Conservation (phyloP, 192 early-diverging fungal species). For the Gorgonomyces haynaldii region DNA sequence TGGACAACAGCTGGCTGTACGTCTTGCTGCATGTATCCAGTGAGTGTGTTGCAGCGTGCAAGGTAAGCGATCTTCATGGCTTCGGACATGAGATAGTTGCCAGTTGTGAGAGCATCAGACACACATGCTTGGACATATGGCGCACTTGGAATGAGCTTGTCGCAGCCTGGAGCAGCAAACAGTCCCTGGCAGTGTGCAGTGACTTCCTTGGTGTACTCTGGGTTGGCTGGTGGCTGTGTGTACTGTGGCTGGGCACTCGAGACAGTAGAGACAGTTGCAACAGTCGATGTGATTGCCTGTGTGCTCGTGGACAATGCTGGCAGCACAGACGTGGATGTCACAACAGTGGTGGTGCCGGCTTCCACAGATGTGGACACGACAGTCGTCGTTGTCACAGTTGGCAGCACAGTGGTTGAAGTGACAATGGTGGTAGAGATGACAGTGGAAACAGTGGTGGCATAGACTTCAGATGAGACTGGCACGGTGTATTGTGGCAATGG, state of each 20-base stretch:
- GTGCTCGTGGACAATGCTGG: neutral
- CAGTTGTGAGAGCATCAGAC: neutral
- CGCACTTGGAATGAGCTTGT: neutral
- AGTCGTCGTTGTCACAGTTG: neutral
- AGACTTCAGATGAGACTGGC: neutral
- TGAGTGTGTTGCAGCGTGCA: conserved; percentile 2
- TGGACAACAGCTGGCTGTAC: neutral
- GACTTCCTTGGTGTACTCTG: conserved; percentile 2
- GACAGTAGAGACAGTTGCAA: neutral
- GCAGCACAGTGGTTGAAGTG: neutral
- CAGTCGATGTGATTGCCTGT: neutral
- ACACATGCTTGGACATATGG: conserved; percentile 2
- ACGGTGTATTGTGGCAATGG: neutral
- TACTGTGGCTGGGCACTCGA: neutral
- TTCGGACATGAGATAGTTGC: neutral
- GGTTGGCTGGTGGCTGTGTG: neutral
- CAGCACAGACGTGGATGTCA: neutral
- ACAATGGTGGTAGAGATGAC: neutral
- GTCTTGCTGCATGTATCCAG: neutral
- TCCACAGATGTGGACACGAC: neutral
- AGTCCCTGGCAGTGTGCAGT: neutral
- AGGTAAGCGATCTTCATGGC: neutral
- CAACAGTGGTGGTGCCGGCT: neutral
- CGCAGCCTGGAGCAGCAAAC: neutral
- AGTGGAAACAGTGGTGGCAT: neutral